phyloP scores from a whole-genome alignment of 176 grass and related monocot genomes.

The Oryza meyeriana region DNA sequence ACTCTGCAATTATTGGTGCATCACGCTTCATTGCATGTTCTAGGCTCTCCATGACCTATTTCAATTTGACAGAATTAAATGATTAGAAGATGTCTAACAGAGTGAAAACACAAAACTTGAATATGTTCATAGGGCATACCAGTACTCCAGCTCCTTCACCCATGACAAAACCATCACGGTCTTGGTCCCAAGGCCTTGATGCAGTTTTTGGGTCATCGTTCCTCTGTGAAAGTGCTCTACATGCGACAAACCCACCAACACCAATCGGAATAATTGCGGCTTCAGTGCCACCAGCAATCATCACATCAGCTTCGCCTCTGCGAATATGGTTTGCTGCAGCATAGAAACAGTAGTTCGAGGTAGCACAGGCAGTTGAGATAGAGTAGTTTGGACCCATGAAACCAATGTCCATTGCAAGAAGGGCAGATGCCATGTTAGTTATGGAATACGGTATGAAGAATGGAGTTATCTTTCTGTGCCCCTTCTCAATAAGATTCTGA shows the following conservation, averaged over 20 bases:
- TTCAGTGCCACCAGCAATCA: conserved; percentile 97
- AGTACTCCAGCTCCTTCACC: conserved; percentile 97
- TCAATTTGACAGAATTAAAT: not conserved
- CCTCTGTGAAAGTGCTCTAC: conserved; percentile 96
- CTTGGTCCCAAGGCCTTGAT: conserved; percentile 97
- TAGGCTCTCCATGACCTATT: conserved; percentile 96
- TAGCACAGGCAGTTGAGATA: conserved; percentile 97
- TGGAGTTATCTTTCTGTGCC: conserved; percentile 86
- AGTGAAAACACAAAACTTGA: not conserved
- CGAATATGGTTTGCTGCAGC: conserved; percentile 96
- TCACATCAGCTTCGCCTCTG: conserved; percentile 86
- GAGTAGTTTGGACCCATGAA: conserved; percentile 99
- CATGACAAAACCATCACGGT: conserved; percentile 98
- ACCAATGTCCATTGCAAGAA: conserved; percentile 94
- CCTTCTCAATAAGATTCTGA: conserved; percentile 93
- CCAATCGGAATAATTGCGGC: conserved; percentile 98
- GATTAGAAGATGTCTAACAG: not conserved
- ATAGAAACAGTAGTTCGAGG: conserved; percentile 97
- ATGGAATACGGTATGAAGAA: conserved; percentile 99
- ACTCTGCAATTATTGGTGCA: conserved; percentile 86
- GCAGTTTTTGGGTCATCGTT: conserved; percentile 98
- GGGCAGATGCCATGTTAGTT: conserved; percentile 94
- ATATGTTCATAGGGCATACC: conserved; percentile 41
- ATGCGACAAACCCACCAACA: conserved; percentile 95
- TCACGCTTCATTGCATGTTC: conserved; percentile 95